Percentiles rank a stretch among this genome's conserved stretches.
Evolutionary conservation across 345 rosid genomes (phyloP).

Genomic region (Eucalyptus pauciflora): DNA sequence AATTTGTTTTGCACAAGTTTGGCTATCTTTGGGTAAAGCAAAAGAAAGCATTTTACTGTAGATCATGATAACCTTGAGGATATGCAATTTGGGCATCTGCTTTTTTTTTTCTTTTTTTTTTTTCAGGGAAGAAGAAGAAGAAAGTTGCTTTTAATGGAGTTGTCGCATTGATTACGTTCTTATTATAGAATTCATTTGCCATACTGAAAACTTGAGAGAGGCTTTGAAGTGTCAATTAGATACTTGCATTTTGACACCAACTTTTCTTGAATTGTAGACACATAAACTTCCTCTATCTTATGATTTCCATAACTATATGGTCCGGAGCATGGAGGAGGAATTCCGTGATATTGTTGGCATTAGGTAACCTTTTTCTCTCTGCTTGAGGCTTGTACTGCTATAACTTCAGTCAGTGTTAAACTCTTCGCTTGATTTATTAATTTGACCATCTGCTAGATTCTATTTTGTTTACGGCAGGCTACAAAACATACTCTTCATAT

Average conservation of each 20-base stretch:
- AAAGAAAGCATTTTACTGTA: neutral
- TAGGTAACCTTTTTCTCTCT: conserved; percentile 16
- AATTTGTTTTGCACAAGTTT: neutral
- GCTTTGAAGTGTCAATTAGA: neutral
- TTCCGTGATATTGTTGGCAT: conserved; percentile 62
- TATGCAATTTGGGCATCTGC: neutral
- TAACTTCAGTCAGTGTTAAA: neutral
- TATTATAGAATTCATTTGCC: neutral
- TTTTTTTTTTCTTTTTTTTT: neutral
- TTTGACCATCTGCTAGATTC: neutral
- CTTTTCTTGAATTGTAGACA: conserved; percentile 10
- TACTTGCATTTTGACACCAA: neutral
- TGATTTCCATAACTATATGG: conserved; percentile 53
- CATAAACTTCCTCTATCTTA: conserved; percentile 59
- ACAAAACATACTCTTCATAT: neutral
- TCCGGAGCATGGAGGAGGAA: conserved; percentile 71
- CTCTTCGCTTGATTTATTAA: neutral
- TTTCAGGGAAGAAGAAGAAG: neutral
- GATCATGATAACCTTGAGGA: neutral
- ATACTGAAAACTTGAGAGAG: neutral
- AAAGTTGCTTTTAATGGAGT: neutral
- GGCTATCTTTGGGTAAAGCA: neutral
- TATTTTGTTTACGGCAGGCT: neutral
- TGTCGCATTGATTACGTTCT: neutral
- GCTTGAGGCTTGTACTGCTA: neutral